A percentile compares a stretch with the other conserved stretches of the same genome.
Evolutionary conservation across 2,329 filamentous ascomycete genomes (phyloP).

Genomic region (Leptographium flavum): DNA sequence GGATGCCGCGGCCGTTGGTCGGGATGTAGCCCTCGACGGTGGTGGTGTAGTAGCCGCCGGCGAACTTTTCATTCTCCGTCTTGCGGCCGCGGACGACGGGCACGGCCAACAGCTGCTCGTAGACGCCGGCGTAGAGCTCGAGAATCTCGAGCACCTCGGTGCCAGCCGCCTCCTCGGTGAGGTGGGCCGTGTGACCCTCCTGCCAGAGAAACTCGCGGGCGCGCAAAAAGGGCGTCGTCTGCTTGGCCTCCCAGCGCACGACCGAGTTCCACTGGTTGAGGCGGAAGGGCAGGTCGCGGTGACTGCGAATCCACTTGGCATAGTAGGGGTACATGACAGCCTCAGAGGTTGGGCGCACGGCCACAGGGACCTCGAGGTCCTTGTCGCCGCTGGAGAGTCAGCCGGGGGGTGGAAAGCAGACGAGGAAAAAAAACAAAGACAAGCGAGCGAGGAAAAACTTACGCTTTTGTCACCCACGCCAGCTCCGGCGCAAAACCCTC

Average conservation of each 20-base stretch:
- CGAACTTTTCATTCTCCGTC: slow-evolving; percentile 97
- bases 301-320: slow-evolving; percentile 90
- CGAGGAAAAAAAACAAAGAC: background rate
- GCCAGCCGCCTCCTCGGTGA: slow-evolving; percentile 68
- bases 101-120: slow-evolving; percentile 85
- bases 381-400: slow-evolving; percentile 57
- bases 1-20: slow-evolving; percentile 87
- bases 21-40: slow-evolving; percentile 97
- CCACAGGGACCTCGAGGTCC: slow-evolving; percentile 69
- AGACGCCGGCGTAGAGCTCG: slow-evolving; percentile 82
- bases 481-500: slow-evolving; percentile 96
- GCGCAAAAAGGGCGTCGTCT: slow-evolving; percentile 72
- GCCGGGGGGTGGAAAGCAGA: slow-evolving; percentile 3
- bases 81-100: slow-evolving; percentile 88
- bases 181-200: slow-evolving; percentile 81
- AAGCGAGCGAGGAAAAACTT: slow-evolving; percentile 16
- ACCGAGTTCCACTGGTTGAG: slow-evolving; percentile 91
- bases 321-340: slow-evolving; percentile 94
- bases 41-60: slow-evolving; percentile 90
- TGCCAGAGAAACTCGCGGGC: slow-evolving; percentile 97
- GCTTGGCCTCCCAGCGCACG: slow-evolving; percentile 95
- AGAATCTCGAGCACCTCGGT: slow-evolving; percentile 87
- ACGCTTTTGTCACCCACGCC: slow-evolving; percentile 78
- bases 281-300: slow-evolving; percentile 84
- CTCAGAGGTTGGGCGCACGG: slow-evolving; percentile 55